Conservation (phyloP, 345 rosid species). For the Toxicodendron radicans region DNA sequence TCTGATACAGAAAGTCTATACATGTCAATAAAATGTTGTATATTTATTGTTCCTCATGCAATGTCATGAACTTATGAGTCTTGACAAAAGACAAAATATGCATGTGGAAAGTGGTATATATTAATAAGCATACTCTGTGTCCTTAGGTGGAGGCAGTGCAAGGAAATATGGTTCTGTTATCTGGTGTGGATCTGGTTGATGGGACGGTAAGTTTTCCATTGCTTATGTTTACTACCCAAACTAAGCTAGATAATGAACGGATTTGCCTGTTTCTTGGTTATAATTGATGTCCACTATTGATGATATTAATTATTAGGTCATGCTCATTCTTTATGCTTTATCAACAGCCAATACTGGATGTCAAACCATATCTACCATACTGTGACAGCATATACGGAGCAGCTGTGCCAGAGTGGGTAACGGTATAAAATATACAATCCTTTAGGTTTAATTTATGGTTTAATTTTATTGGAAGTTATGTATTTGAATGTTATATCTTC, state of each 20-base stretch:
- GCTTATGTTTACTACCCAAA: slow-evolving; percentile 4
- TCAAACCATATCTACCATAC: slow-evolving; percentile 90
- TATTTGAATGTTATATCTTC: neutral
- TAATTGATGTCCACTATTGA: neutral
- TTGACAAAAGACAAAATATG: slow-evolving; percentile 2
- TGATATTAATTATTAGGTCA: slow-evolving; percentile 5
- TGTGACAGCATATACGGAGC: slow-evolving; percentile 78
- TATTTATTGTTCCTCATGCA: neutral
- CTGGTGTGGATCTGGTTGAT: slow-evolving; percentile 94
- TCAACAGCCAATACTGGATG: slow-evolving; percentile 76
- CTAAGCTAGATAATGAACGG: neutral
- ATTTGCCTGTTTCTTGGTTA: neutral
- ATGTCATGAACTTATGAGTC: neutral
- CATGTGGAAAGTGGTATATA: neutral
- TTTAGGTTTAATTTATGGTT: slow-evolving; percentile 1
- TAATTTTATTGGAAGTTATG: neutral
- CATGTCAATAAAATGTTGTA: neutral
- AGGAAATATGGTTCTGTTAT: slow-evolving; percentile 67
- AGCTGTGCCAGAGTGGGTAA: slow-evolving; percentile 76
- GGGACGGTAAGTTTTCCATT: slow-evolving; percentile 69
- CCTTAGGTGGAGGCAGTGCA: slow-evolving; percentile 74
- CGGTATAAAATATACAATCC: slow-evolving; percentile 39
- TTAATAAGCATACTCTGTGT: slow-evolving; percentile 8
- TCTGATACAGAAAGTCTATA: neutral
- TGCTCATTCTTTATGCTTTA: slow-evolving; percentile 17